A percentile compares a stretch with the other conserved stretches of the same genome.
Evolutionary conservation across 2,329 filamentous ascomycete species (phyloP).

Genomic region (Graphilbum fragrans): DNA sequence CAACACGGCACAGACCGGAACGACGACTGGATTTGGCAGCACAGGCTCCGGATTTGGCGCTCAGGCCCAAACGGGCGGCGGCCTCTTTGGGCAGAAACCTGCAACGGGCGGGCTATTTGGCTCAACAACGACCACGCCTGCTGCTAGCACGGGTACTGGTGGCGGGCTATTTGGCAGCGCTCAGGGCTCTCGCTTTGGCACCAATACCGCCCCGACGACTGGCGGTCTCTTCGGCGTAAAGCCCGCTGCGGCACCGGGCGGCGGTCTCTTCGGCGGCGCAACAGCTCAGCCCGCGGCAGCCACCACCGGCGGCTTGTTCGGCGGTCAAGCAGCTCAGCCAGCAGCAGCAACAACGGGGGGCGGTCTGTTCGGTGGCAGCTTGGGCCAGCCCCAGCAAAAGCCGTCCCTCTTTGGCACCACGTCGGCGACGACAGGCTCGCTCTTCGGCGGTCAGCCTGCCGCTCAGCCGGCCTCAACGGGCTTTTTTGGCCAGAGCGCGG

Average conservation of each 20-base stretch:
- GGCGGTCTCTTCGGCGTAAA: slow-evolving; percentile 30
- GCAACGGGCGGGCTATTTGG: slow-evolving; percentile 14
- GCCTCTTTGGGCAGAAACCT: slow-evolving; percentile 18
- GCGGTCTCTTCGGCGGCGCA: slow-evolving; percentile 35
- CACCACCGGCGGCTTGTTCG: slow-evolving; percentile 38
- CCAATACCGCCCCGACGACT: slow-evolving; percentile 1
- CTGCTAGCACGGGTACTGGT: slow-evolving; percentile 1
- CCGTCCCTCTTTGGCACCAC: slow-evolving; percentile 41
- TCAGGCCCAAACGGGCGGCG: slow-evolving; percentile 12
- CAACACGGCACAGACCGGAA: slow-evolving; percentile 12
- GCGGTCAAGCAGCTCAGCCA: slow-evolving; percentile 23
- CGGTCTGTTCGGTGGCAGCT: slow-evolving; percentile 30
- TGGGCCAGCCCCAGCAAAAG: slow-evolving; percentile 41
- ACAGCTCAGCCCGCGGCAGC: slow-evolving; percentile 19
- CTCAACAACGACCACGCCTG: not conserved
- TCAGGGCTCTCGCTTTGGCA: slow-evolving; percentile 3
- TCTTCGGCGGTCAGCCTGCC: slow-evolving; percentile 41
- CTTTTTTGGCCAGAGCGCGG: slow-evolving; percentile 33
- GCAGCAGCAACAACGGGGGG: slow-evolving; percentile 22
- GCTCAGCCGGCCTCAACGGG: slow-evolving; percentile 22
- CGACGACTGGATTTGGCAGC: slow-evolving; percentile 1
- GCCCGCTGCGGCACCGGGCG: slow-evolving; percentile 22
- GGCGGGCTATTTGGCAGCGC: slow-evolving; percentile 6
- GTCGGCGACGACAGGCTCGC: slow-evolving; percentile 29
- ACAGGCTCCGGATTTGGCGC: slow-evolving; percentile 15